Base-by-base conservation (phyloP, 2,329 filamentous ascomycete genomes). In the Colletotrichum spinosum region DNA sequence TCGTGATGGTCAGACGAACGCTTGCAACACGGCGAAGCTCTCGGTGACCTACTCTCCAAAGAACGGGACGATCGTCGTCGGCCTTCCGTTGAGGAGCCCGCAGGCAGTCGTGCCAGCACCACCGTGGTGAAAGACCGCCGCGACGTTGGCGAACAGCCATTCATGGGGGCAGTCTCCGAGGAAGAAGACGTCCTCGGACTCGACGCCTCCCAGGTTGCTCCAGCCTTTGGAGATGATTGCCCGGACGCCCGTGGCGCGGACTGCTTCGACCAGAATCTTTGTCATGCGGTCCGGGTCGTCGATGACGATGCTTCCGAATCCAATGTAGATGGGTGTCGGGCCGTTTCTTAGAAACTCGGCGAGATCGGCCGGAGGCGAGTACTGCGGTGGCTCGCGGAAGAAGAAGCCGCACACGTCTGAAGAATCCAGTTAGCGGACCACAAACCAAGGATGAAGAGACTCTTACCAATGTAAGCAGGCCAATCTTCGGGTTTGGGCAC, bases 401-500 rank as follows among this genome's bases (percentile, higher is more conserved):
- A 71, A 71, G 62, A 71, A 71, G 2, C 70, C 70, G 38, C 68
- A 70, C 11, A 71, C 69, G 15, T 71, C 69, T 71, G 11, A 25
- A 25, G 2, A 17, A 7, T 10, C 11, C n/a, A 8, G 9, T 64
- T 15, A 65, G 56, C 17, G 17, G 2, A n/a, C 33, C 9, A 2
- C 25, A 1, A 2, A 38, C 2, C 9, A 13, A 39, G 12, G 10
- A 12, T 15, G 5, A 6, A 11, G 3, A 2, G 7, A 49, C 3
- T 13, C 67, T 0, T 83, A 70, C 84, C 84, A 37, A 92, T 89
- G 58, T 90, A 81, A 1, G 81, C 75, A 0, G 81, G 83, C 90
- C 90, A 92, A 70, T 92, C 90, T 2, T 78, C 79, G 0, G 89
- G 89, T 69, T 91, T 92, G 0, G 87, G 84, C 1, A 92, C 87